A percentile compares a stretch with the other conserved stretches of the same genome.
Evolutionary conservation across 805 yeast species (phyloP).

Genomic region (Cephaloascus fragrans): DNA sequence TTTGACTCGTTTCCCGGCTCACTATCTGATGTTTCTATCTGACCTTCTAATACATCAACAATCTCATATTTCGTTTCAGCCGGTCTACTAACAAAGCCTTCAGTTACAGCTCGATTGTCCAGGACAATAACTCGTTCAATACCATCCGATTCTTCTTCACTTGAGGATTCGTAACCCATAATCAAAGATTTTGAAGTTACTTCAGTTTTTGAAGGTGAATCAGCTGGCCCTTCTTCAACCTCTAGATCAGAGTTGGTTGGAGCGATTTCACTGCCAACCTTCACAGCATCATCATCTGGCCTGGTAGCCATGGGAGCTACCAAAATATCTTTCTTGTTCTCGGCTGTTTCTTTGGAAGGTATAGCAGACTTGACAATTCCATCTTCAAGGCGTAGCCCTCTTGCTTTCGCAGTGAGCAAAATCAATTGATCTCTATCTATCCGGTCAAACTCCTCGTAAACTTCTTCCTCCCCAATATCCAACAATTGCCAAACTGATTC

Average conservation of each 20-base stretch:
- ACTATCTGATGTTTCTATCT: slow-evolving; percentile 3
- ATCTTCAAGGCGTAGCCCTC: slow-evolving; percentile 18
- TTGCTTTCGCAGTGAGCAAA: slow-evolving; percentile 21
- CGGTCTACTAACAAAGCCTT: too few relatives aligned
- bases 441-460: neutral
- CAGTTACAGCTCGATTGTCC: too few relatives aligned
- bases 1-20: slow-evolving; percentile 3
- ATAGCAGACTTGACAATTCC: neutral
- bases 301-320: too few relatives aligned
- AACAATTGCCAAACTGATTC: slow-evolving; percentile 22
- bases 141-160: slow-evolving; percentile 1
- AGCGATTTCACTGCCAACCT: too few relatives aligned
- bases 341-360: neutral
- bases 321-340: neutral
- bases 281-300: too few relatives aligned
- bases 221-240: neutral
- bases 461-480: neutral
- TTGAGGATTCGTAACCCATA: slow-evolving; percentile 1
- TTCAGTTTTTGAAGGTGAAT: neutral
- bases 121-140: too few relatives aligned
- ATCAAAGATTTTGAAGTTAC: neutral
- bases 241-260: too few relatives aligned
- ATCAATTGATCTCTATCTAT: slow-evolving; percentile 13
- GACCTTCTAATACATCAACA: neutral
- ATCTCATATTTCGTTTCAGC: slow-evolving; percentile 1